Evolutionary conservation across 148 eudicot species (phyloP).

Genomic region (Pharnaceum exiguum): DNA sequence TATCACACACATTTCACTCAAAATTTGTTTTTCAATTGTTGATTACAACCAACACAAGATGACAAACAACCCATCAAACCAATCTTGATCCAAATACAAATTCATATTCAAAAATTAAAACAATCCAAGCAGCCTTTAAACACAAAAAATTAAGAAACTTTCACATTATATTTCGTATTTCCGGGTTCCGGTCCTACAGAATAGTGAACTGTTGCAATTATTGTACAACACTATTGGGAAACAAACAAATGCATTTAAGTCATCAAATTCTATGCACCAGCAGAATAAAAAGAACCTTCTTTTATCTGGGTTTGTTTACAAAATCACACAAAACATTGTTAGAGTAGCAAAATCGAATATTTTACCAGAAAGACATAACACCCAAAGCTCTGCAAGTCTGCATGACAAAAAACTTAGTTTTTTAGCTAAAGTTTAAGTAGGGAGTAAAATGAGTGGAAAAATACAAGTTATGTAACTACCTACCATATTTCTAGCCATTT

Average conservation of each 20-base stretch:
- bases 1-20: neutral
- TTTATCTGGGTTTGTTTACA: too few species aligned
- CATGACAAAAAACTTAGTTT: too few species aligned
- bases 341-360: too few species aligned
- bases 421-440: too few species aligned
- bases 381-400: too few species aligned
- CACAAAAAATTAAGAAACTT: neutral
- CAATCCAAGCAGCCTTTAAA: slow-evolving; percentile 2
- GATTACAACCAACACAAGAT: slow-evolving; percentile 23
- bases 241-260: neutral
- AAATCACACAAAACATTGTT: too few species aligned
- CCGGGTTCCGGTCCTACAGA: slow-evolving; percentile 1
- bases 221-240: neutral
- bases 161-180: neutral
- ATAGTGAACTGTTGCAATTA: neutral
- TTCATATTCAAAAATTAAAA: slow-evolving; percentile 5
- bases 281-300: too few species aligned
- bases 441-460: neutral
- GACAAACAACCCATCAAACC: slow-evolving; percentile 10
- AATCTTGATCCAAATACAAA: slow-evolving; percentile 2
- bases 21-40: too few species aligned
- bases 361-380: too few species aligned
- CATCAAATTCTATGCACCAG: too few species aligned
- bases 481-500: slow-evolving; percentile 10
- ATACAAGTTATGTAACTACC: neutral